phyloP scores from a whole-genome alignment of 2,329 filamentous ascomycete species.

The Colletotrichum acutatum region DNA sequence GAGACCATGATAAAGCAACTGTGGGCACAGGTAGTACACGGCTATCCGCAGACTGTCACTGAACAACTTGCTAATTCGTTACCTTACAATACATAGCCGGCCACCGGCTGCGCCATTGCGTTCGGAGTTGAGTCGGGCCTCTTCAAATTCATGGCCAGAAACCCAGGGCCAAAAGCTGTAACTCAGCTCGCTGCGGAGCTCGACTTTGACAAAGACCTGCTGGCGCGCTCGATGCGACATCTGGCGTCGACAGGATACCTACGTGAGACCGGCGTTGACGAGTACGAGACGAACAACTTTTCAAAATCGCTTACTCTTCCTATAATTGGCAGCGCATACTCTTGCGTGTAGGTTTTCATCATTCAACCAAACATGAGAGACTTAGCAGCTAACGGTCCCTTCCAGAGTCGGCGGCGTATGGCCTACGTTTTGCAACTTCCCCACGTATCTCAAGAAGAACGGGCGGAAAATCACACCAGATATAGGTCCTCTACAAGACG shows the following conservation, averaged over 20 bases:
- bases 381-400: neutral
- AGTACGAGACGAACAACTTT: constrained; percentile 46
- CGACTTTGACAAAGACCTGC: constrained; percentile 23
- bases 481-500: constrained; percentile 7
- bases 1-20: too few relatives aligned
- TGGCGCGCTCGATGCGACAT: constrained; percentile 47
- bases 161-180: constrained; percentile 1
- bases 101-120: neutral
- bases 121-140: constrained; percentile 4
- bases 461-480: neutral
- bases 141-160: constrained; percentile 8
- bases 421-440: constrained; percentile 23
- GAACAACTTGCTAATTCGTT: too few relatives aligned
- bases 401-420: constrained; percentile 14
- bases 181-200: neutral
- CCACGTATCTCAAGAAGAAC: constrained; percentile 20
- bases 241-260: constrained; percentile 48
- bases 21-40: too few relatives aligned
- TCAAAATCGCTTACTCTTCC: constrained; percentile 41
- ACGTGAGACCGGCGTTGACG: constrained; percentile 43
- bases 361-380: neutral
- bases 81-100: neutral
- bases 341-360: constrained; percentile 39
- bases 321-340: constrained; percentile 41
- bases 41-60: too few relatives aligned